Base-by-base conservation (phyloP, 106 monocot genomes). In the Phalaenopsis equestris region DNA sequence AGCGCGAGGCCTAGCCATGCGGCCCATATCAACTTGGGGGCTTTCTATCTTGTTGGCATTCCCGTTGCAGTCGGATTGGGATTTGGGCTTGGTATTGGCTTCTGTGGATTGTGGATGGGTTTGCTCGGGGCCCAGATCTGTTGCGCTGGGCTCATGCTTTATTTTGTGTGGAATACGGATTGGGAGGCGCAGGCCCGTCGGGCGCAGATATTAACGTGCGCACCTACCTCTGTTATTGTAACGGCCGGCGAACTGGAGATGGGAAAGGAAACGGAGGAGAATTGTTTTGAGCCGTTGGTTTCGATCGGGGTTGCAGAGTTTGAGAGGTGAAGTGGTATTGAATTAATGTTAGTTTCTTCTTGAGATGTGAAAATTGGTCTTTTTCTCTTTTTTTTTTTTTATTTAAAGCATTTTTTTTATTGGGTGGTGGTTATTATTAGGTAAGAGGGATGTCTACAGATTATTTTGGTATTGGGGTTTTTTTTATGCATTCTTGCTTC, bases 11-110 rank as follows among this genome's bases (percentile, higher is more conserved):
- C 84, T 3, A 75, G 80, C 8, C 84, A 81, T 11, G 84, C 80
- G 55, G 84, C 84, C 47, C 80, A 77, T 38, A 77, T 84, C 2
- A 84, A 84, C 56, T 55, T 84, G 17, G 84, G 80, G 2, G 84
- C 84, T 2, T 84, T 84, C n/a, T 84, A 84, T 39, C 15, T 80
- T 67, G 84, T 84, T 18, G 84, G 84, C 23, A 48, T 81, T 80
- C 84, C 84, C 0, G 84, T 84, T 4, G 80, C 76, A 0, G 46
- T 77, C 4, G 84, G 77, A 12, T 67, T 84, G 24, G 77, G 77
- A 42, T 84, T 84, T 19, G 80, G 80, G 42, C 43, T 80, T 42
- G 72, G 42, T 5, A 8, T 81, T 4, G 84, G 84, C 41, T 84
- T 84, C n/a, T 56, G 76, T 41, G 84, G 84, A 55, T 68, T 84